Percentiles rank a stretch among this genome's conserved stretches.
These are phyloP conservation scores for Scedosporium boydii DNA, from an alignment of 2,329 filamentous ascomycete genomes.

Conservation along the genomic window DNA sequence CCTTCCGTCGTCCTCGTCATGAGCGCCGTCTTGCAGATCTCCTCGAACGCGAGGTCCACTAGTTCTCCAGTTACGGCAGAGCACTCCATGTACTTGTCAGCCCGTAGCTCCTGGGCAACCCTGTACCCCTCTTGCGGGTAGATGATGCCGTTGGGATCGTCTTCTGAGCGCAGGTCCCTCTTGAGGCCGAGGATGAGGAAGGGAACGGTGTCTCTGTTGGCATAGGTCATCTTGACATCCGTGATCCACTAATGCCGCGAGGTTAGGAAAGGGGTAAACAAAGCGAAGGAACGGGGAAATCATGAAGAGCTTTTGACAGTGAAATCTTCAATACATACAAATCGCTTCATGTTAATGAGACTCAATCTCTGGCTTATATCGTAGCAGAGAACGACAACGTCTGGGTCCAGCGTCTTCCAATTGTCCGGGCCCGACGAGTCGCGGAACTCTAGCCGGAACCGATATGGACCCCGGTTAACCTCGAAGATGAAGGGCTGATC, in stretches of 20 bases:
- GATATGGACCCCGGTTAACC: conserved; percentile 27
- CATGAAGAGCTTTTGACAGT: not conserved
- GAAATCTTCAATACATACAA: conserved; percentile 29
- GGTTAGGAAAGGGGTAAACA: conserved; percentile 1
- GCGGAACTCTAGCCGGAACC: conserved; percentile 47
- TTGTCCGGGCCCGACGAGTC: conserved; percentile 49
- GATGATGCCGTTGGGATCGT: conserved; percentile 50
- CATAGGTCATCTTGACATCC: conserved; percentile 39
- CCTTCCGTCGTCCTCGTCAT: conserved; percentile 34
- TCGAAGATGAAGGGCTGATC: conserved; percentile 54
- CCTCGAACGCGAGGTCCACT: conserved; percentile 47
- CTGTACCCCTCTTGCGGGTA: conserved; percentile 52
- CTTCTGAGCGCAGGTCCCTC: conserved; percentile 47
- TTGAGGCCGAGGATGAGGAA: conserved; percentile 51
- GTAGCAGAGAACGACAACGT: conserved; percentile 51
- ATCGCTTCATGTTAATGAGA: conserved; percentile 47
- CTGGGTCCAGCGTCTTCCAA: conserved; percentile 49
- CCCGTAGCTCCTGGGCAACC: conserved; percentile 46
- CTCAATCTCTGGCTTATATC: conserved; percentile 50
- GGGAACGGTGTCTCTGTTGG: conserved; percentile 37
- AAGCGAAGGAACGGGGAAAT: not conserved
- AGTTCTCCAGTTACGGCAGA: conserved; percentile 52
- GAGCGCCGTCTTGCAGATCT: conserved; percentile 48
- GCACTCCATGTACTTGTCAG: conserved; percentile 56
- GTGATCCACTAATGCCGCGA: conserved; percentile 41